phyloP scores from a whole-genome alignment of 768 basidiomycete species.

The Lactarius sanguifluus region DNA sequence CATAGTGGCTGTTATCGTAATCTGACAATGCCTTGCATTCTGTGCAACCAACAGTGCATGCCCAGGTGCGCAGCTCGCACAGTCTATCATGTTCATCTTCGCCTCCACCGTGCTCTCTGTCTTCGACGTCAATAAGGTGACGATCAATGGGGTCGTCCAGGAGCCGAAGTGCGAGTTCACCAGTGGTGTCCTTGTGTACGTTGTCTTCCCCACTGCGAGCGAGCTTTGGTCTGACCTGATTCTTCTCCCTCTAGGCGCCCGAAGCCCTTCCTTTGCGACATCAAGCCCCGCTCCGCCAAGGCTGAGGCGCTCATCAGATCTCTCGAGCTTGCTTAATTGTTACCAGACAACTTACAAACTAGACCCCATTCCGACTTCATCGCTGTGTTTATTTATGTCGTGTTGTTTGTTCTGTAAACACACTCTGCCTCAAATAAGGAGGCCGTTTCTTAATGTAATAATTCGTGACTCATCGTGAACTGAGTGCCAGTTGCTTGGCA shows the following conservation, averaged over 20 bases:
- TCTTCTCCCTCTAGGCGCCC: constrained; percentile 26
- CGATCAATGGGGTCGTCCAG: constrained; percentile 26
- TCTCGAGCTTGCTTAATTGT: constrained; percentile 6
- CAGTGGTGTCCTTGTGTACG: constrained; percentile 27
- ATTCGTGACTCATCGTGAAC: too few relatives aligned
- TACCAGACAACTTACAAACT: not conserved
- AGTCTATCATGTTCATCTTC: constrained; percentile 29
- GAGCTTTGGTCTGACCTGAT: not conserved
- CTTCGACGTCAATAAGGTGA: constrained; percentile 27
- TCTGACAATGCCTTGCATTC: not conserved
- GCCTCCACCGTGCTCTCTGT: constrained; percentile 28
- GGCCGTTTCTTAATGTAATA: too few relatives aligned
- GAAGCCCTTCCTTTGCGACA: constrained; percentile 29
- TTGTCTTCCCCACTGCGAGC: not conserved
- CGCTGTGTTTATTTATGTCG: not conserved
- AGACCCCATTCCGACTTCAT: not conserved
- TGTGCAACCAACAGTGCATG: constrained; percentile 16
- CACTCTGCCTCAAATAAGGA: too few relatives aligned
- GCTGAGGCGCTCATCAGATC: constrained; percentile 26
- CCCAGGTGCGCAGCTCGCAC: constrained; percentile 29
- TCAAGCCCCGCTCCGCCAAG: constrained; percentile 31
- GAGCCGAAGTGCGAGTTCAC: constrained; percentile 25
- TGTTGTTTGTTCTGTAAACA: not conserved
- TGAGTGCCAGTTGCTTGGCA: too few relatives aligned
- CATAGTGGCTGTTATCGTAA: not conserved